Conservation (phyloP, 2,329 filamentous ascomycete genomes). For the Drechslerella coelobrocha region DNA sequence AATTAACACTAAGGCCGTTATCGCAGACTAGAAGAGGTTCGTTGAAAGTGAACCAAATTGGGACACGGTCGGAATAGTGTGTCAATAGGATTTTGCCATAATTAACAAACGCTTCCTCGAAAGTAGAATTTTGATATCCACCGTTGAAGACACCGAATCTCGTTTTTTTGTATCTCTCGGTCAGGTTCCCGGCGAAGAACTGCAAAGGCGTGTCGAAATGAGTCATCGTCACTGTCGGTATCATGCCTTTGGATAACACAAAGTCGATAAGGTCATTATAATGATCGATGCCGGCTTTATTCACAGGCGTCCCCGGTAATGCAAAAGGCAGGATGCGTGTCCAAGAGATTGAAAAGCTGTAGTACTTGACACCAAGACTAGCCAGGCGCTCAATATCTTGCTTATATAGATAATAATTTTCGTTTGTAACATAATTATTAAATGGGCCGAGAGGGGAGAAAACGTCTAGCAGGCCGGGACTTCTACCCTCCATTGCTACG, state of each 20-base stretch:
- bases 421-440: conserved; percentile 59
- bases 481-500: conserved; percentile 14
- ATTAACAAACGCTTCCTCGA: conserved; percentile 63
- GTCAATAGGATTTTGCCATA: conserved; percentile 65
- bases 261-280: conserved; percentile 66
- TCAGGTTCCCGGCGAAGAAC: conserved; percentile 58
- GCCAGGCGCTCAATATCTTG: conserved; percentile 65
- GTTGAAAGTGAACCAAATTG: conserved; percentile 65
- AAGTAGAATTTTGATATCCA: conserved; percentile 61
- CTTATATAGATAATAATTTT: conserved; percentile 66
- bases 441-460: conserved; percentile 12
- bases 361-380: conserved; percentile 63
- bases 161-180: conserved; percentile 52
- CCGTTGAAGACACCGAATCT: conserved; percentile 60
- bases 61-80: conserved; percentile 64
- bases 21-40: conserved; percentile 59
- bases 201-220: conserved; percentile 63
- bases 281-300: conserved; percentile 63
- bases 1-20: conserved; percentile 59
- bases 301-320: conserved; percentile 63
- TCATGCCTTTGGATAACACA: conserved; percentile 62
- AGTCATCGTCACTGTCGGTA: conserved; percentile 62
- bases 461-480: conserved; percentile 21
- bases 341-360: conserved; percentile 65
- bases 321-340: conserved; percentile 64